Percentiles rank a stretch among this genome's conserved stretches.
Conservation (phyloP, 1,284 basidiomycete species). For the Ustilago vetiveriae region DNA sequence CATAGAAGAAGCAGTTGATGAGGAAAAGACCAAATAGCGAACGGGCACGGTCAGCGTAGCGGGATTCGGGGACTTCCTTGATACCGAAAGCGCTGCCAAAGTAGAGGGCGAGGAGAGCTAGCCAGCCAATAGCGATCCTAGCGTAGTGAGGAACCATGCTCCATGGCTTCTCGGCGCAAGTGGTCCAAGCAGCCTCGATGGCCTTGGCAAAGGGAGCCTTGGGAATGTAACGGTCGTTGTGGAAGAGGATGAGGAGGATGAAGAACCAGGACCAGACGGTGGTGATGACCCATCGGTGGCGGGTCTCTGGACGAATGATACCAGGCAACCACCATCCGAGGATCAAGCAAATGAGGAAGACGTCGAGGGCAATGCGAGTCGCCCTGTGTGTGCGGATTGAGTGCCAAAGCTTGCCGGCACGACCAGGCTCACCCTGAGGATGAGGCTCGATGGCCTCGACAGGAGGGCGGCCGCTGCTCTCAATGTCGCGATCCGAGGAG, state of each 20-base stretch:
- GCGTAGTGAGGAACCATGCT: slow-evolving; percentile 49
- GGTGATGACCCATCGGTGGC: slow-evolving; percentile 53
- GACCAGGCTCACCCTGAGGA: slow-evolving; percentile 44
- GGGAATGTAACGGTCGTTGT: slow-evolving; percentile 59
- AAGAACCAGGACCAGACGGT: slow-evolving; percentile 60
- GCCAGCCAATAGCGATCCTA: slow-evolving; percentile 52
- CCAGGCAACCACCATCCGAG: slow-evolving; percentile 55
- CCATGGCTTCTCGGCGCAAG: slow-evolving; percentile 47
- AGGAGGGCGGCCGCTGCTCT: slow-evolving; percentile 36
- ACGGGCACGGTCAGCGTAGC: slow-evolving; percentile 50
- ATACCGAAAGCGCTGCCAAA: slow-evolving; percentile 60
- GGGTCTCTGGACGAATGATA: slow-evolving; percentile 46
- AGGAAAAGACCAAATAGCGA: slow-evolving; percentile 58
- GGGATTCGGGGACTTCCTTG: slow-evolving; percentile 48
- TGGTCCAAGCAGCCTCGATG: slow-evolving; percentile 45
- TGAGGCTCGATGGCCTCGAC: slow-evolving; percentile 43
- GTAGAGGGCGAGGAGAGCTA: slow-evolving; percentile 50
- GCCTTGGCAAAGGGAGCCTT: slow-evolving; percentile 54
- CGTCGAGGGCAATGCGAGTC: slow-evolving; percentile 35
- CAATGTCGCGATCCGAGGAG: slow-evolving; percentile 45
- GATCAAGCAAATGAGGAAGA: slow-evolving; percentile 39
- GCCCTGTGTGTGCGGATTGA: slow-evolving; percentile 41
- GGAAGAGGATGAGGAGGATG: slow-evolving; percentile 63
- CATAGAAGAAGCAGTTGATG: slow-evolving; percentile 57
- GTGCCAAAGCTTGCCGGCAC: slow-evolving; percentile 37